Base-by-base conservation (phyloP, 306 rosid genomes). In the Sechiopsis laciniata region DNA sequence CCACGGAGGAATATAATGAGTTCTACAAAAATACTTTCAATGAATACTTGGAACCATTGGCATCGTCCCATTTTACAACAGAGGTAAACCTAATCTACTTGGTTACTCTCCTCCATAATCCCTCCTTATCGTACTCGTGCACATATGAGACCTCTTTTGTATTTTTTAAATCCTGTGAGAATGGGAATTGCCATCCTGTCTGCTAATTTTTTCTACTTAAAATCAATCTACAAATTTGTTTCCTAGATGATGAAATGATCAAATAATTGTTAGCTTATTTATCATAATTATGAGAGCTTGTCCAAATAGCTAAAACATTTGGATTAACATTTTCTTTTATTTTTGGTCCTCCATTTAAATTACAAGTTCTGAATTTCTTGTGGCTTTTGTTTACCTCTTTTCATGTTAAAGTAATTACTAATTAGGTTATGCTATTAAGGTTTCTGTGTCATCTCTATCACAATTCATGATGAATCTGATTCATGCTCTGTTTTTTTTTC, bases 41-140 rank as follows among this genome's bases (percentile, higher is more conserved):
- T 71, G 97, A 95, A 69, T 95, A 89, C 80, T 71, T 95, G 82
- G 99, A 95, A 19, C 99, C 99, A 50, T 76, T 91, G 53, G 99
- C 97, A 59, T 95, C 97, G 10, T 88, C 99, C 55, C 97, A 95
- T 86, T 95, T 91, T 61, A 88, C 96, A 63, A 95, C 97, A 11
- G 96, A 91, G 96, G 99, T 91, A 85, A 16, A 15, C 42, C 19
- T 67, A 46, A 12, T 42, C 45, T 4, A 15, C 26, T 19, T 35
- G 20, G 55, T 20, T 67, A 32, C 55, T 67, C 55, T 46, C 72
- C 55, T 67, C 32, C 32, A 29, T 29, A 29, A 29, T 29, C 32
- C 32, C 32, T 5, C 46, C 17, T 67, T 46, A 21, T 66, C 20
- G 35, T 2, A 19, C 13, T 13, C 45, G 2, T 68, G 73, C 37